Base-by-base conservation (phyloP, 2,329 filamentous ascomycete species). In the Penicillium fuscoglaucum region DNA sequence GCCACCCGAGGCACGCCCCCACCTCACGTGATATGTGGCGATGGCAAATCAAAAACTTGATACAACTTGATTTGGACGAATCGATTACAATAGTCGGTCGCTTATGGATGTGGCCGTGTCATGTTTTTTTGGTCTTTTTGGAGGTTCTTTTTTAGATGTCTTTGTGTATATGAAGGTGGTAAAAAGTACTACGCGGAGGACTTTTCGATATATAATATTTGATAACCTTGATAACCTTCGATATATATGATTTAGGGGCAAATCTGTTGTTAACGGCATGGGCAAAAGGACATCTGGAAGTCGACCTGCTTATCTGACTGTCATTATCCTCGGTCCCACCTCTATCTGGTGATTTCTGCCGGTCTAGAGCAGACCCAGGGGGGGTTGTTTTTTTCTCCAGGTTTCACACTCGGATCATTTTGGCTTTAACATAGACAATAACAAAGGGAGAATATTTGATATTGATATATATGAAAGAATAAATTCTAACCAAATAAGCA, bases 21-120 rank as follows among this genome's bases (percentile, higher is more conserved):
- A 54, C 59, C 12, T 31, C 61, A 63, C 61, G 60, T 63, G 57
- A 63, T 29, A 40, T n/a, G 57, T 63, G 61, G 61, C 61, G 19
- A 62, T 28, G 45, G 29, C 45, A 33, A 44, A 43, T 40, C 9
- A 21, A 45, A 44, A 52, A 57, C 43, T 10, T 39, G 52, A 47
- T 50, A 28, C 21, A 49, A 49, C 28, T 40, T 35, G 54, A 29
- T 51, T 45, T 45, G 24, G 9, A 46, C 31, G 24, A 33, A 37
- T 46, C 13, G 44, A 53, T 29, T 28, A 35, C 15, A 35, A 35
- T 17, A 35, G 12, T 9, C 28, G 10, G 29, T 33, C 31, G 31
- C 31, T 33, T 15, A 33, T 15, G 19, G 19, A 21, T 21, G 12
- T 31, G 31, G 5, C 12, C 5, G 5, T 15, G 31, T 33, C 31